Percentiles rank a stretch among this genome's conserved stretches.
These are phyloP conservation scores for Elaeagnus macrophylla DNA, from an alignment of 306 rosid species.

Conservation along the genomic window DNA sequence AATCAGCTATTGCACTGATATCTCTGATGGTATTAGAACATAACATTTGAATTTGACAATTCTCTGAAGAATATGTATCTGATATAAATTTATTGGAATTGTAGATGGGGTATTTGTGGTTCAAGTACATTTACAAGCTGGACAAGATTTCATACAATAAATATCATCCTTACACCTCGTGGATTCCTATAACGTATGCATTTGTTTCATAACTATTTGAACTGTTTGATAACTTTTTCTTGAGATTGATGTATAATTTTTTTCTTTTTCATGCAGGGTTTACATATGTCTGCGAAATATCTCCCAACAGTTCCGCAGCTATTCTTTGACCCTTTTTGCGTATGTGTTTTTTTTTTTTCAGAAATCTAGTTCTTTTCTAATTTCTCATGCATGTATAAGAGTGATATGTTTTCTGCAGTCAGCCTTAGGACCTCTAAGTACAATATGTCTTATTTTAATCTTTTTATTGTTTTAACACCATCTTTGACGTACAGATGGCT, in stretches of 20 bases:
- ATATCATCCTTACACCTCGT: slow-evolving; percentile 91
- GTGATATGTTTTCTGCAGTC: slow-evolving; percentile 9
- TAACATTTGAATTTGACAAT: slow-evolving; percentile 5
- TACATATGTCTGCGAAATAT: slow-evolving; percentile 83
- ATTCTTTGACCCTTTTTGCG: slow-evolving; percentile 74
- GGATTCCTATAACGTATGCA: slow-evolving; percentile 22
- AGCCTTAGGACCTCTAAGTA: slow-evolving; percentile 8
- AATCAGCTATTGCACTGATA: slow-evolving; percentile 49
- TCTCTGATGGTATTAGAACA: slow-evolving; percentile 41
- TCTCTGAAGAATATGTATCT: slow-evolving; percentile 11
- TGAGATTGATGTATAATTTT: slow-evolving; percentile 9
- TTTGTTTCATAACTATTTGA: slow-evolving; percentile 4
- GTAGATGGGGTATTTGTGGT: slow-evolving; percentile 84
- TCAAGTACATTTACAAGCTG: slow-evolving; percentile 71
- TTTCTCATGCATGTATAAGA: neutral
- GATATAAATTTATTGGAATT: slow-evolving; percentile 15
- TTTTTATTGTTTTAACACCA: neutral
- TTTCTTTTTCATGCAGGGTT: slow-evolving; percentile 45
- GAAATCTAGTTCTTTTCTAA: slow-evolving; percentile 4
- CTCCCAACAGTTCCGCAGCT: slow-evolving; percentile 73
- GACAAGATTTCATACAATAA: slow-evolving; percentile 80
- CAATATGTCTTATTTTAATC: slow-evolving; percentile 2
- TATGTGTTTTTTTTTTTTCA: slow-evolving; percentile 32
- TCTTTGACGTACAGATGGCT: slow-evolving; percentile 61
- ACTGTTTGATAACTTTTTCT: slow-evolving; percentile 7